These are phyloP conservation scores for Seminavis robusta DNA, from an alignment of 108 stramenopile species.

Conservation along the genomic window DNA sequence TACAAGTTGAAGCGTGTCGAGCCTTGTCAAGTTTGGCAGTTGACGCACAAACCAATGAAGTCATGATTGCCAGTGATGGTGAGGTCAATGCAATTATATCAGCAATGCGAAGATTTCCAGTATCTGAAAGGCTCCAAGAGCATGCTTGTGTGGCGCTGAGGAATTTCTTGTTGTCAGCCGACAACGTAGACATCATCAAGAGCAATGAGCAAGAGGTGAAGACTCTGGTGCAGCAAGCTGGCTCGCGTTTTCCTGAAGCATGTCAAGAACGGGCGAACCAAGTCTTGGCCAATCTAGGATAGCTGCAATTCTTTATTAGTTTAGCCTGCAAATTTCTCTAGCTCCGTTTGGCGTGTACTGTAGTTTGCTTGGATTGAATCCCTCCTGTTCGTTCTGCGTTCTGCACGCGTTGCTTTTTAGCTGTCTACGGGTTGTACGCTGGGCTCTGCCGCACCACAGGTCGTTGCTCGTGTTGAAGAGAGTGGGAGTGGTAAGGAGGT, in stretches of 20 bases:
- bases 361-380: no score
- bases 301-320: no score
- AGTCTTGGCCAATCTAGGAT: conserved; percentile 20
- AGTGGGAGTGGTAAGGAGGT: no score
- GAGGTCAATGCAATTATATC: conserved; percentile 38
- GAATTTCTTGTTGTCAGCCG: conserved; percentile 30
- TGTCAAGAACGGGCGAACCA: conserved; percentile 28
- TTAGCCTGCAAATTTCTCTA: no score
- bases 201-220: conserved; percentile 14
- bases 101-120: conserved; percentile 33
- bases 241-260: conserved; percentile 10
- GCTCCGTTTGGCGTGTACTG: no score
- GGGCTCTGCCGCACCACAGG: no score
- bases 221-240: conserved; percentile 18
- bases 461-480: no score
- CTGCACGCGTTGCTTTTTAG: no score
- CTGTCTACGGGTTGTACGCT: no score
- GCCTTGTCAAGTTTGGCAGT: conserved; percentile 33
- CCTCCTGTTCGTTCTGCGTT: no score
- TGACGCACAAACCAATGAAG: conserved; percentile 30
- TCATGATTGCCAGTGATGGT: conserved; percentile 24
- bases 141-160: conserved; percentile 35
- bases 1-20: conserved; percentile 36
- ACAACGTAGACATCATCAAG: conserved; percentile 19
- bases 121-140: conserved; percentile 26